Conservation (phyloP, 371 early-diverging fungal genomes). For the Apophysomyces variabilis region DNA sequence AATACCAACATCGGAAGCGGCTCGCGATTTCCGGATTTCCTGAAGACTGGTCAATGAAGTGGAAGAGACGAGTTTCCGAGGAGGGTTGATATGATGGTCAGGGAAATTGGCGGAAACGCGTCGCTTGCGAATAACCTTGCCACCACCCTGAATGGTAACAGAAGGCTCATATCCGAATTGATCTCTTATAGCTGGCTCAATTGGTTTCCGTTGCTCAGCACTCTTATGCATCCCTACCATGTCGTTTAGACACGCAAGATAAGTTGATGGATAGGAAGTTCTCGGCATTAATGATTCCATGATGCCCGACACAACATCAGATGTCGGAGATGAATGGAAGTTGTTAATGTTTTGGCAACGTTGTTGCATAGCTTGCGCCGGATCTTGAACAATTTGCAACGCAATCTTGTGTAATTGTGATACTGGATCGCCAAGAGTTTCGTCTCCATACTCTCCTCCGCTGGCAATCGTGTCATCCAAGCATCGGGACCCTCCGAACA, state of each 20-base stretch:
- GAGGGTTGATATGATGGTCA: conserved; percentile 2
- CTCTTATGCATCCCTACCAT: conserved; percentile 39
- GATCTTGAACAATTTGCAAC: conserved; percentile 62
- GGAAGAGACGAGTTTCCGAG: conserved; percentile 27
- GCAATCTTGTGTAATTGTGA: conserved; percentile 85
- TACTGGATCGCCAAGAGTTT: conserved; percentile 54
- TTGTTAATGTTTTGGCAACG: conserved; percentile 14
- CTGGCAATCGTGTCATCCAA: background rate
- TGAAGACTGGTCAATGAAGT: conserved; percentile 21
- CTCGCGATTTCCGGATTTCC: conserved; percentile 24
- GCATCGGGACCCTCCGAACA: conserved; percentile 59
- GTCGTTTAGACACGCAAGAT: conserved; percentile 33
- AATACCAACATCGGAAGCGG: conserved; percentile 18
- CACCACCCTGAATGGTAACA: conserved; percentile 25
- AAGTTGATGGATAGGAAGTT: conserved; percentile 18
- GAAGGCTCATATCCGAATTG: conserved; percentile 7
- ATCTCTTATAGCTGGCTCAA: conserved; percentile 4
- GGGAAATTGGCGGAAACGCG: background rate
- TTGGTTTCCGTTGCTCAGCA: background rate
- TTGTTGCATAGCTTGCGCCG: conserved; percentile 5
- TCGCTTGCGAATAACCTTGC: conserved; percentile 42
- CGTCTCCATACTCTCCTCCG: conserved; percentile 29
- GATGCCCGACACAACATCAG: conserved; percentile 10
- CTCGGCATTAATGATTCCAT: conserved; percentile 16
- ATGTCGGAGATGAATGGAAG: conserved; percentile 25